Evolutionary conservation across 2,329 filamentous ascomycete species (phyloP).

Genomic region (Colletotrichum gigasporum): DNA sequence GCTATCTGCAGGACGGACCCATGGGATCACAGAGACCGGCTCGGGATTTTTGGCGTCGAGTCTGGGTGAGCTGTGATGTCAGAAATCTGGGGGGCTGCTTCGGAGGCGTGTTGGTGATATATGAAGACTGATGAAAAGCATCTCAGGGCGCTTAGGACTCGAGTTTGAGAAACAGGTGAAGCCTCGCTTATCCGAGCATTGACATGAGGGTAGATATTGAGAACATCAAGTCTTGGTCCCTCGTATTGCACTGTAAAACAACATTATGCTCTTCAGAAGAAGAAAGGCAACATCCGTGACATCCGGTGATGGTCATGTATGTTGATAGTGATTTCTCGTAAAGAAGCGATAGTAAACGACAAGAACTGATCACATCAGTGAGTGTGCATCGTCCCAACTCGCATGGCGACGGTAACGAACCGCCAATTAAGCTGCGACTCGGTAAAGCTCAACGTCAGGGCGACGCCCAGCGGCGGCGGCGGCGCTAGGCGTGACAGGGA

Average conservation of each 20-base stretch:
- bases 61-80: constrained; percentile 11
- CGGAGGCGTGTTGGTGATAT: not conserved
- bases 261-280: too few species aligned
- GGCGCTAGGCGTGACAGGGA: not conserved
- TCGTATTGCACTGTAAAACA: too few species aligned
- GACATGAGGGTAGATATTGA: not conserved
- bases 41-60: not conserved
- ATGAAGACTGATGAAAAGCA: not conserved
- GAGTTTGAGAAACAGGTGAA: not conserved
- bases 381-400: constrained; percentile 11
- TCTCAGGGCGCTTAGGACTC: not conserved
- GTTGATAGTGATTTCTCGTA: too few species aligned
- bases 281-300: too few species aligned
- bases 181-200: too few species aligned
- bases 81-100: constrained; percentile 5
- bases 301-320: too few species aligned
- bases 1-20: constrained; percentile 17
- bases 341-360: too few species aligned
- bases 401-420: constrained; percentile 3
- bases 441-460: constrained; percentile 6
- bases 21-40: not conserved
- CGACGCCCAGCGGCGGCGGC: not conserved
- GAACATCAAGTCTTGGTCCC: too few species aligned
- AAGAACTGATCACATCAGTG: not conserved
- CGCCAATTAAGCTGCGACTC: constrained; percentile 27